Conservation (phyloP, 2,329 filamentous ascomycete species). For the Tolypocladium amazonense region DNA sequence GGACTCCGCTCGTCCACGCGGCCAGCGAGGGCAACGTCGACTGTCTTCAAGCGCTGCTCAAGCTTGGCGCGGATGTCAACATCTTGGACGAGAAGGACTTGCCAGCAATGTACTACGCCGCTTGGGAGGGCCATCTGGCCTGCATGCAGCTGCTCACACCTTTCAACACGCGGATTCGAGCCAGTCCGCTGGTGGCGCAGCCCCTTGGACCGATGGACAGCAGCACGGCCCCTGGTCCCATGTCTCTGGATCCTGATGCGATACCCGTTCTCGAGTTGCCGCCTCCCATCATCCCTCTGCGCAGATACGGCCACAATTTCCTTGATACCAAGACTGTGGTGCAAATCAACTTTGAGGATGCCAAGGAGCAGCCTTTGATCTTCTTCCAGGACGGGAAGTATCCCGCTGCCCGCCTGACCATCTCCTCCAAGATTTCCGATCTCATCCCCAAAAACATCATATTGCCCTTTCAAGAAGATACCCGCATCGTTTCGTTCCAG, state of each 20-base stretch:
- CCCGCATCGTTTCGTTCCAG: constrained; percentile 87
- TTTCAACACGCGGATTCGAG: constrained; percentile 32
- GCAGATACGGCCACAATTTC: constrained; percentile 96
- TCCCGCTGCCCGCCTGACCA: constrained; percentile 85
- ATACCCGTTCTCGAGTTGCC: constrained; percentile 89
- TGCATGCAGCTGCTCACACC: constrained; percentile 83
- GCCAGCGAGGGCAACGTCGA: constrained; percentile 92
- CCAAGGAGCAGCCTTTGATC: constrained; percentile 65
- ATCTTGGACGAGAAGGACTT: constrained; percentile 86
- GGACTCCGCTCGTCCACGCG: constrained; percentile 93
- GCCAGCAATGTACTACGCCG: constrained; percentile 95
- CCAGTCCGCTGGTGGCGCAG: constrained; percentile 34
- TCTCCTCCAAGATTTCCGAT: constrained; percentile 92
- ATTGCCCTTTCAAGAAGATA: constrained; percentile 92
- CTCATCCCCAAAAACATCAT: constrained; percentile 94
- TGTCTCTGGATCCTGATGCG: constrained; percentile 69
- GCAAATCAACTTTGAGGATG: constrained; percentile 78
- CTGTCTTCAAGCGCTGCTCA: constrained; percentile 71
- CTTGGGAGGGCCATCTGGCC: constrained; percentile 91
- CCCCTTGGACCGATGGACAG: constrained; percentile 32
- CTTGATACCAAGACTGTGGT: constrained; percentile 95
- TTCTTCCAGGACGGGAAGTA: constrained; percentile 98
- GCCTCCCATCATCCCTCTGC: constrained; percentile 88
- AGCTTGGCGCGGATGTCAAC: constrained; percentile 66
- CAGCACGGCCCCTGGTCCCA: constrained; percentile 43